A percentile compares a stretch with the other conserved stretches of the same genome.
phyloP scores from a whole-genome alignment of 1,284 basidiomycete species.

The Trametes polyzona region DNA sequence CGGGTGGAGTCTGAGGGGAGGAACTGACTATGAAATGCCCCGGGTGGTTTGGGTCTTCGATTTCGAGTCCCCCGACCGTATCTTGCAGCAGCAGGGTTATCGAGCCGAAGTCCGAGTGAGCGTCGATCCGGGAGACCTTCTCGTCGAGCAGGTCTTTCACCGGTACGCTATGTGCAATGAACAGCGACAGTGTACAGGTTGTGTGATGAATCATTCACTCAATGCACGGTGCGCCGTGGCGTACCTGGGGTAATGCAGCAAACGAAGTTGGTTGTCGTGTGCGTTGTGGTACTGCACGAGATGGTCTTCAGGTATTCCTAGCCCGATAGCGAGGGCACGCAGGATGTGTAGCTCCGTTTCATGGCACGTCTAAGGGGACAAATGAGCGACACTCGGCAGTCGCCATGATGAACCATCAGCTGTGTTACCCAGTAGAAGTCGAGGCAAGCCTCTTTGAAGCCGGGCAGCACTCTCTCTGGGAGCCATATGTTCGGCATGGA shows the following conservation, averaged over 20 bases:
- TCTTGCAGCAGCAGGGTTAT: constrained; percentile 65
- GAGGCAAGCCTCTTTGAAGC: constrained; percentile 54
- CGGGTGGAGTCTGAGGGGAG: not conserved
- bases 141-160: constrained; percentile 41
- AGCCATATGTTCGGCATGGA: constrained; percentile 62
- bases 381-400: not conserved
- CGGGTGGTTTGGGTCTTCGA: constrained; percentile 54
- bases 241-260: constrained; percentile 61
- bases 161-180: constrained; percentile 37
- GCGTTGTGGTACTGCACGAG: constrained; percentile 48
- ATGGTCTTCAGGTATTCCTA: constrained; percentile 51
- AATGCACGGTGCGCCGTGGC: too few species aligned
- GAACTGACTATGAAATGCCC: constrained; percentile 47
- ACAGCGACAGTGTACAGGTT: not conserved
- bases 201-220: not conserved
- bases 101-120: constrained; percentile 63
- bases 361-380: constrained; percentile 40
- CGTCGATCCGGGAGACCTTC: constrained; percentile 52
- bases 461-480: constrained; percentile 55
- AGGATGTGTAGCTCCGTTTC: constrained; percentile 49
- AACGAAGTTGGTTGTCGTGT: constrained; percentile 58
- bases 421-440: constrained; percentile 55
- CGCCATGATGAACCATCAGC: not conserved
- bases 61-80: constrained; percentile 60
- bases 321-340: constrained; percentile 54